Evolutionary conservation across 2,329 filamentous ascomycete species (phyloP), one percentile per base, ranked within the genome.

Genomic region (Calonectria leucothoes): DNA sequence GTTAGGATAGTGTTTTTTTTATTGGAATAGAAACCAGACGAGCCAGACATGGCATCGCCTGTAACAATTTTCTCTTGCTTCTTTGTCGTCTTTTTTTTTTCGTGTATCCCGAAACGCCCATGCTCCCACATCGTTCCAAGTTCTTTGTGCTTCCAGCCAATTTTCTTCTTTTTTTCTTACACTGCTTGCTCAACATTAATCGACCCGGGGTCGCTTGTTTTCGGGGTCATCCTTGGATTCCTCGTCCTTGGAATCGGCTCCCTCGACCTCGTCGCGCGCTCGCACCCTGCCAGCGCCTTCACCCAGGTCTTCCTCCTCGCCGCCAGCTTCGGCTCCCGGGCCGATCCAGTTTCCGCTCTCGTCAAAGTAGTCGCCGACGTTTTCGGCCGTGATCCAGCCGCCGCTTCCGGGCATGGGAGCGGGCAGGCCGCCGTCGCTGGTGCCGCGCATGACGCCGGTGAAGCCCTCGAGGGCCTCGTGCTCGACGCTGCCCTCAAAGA

Each of bases 301-400:
- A 55, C 93, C 93, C 25, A 93, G 85, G 69, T 87, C 90, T 31
- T 85, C 84, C 72, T 82, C 90, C 25, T 84, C 84, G 71, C 81
- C 87, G 49, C 79, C 42, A 23, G 23, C 87, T 11, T 81, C 85
- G 8, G 81, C 84, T 3, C 81, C 85, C 12, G 81, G 79, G 1
- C 81, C 83, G 75, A 94, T 93, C 90, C 93, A 96, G 81, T 96
- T 95, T 3, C 95, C 95, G 11, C 95, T 90, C 74, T 90, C 92
- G 79, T 97, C 94, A 83, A 97, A 94, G 81, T 92, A 98, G 78
- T 98, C 91, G 76, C 93, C 88, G 82, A 98, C 93, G 80, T 98
- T 98, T 70, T 98, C 96, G 11, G 94, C 94, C 20, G 96, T 98
- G 81, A 98, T 95, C 94, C 94, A 96, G 0, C 94, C 94, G 0